phyloP scores from a whole-genome alignment of 306 rosid species.

The Fragaria vesca region DNA sequence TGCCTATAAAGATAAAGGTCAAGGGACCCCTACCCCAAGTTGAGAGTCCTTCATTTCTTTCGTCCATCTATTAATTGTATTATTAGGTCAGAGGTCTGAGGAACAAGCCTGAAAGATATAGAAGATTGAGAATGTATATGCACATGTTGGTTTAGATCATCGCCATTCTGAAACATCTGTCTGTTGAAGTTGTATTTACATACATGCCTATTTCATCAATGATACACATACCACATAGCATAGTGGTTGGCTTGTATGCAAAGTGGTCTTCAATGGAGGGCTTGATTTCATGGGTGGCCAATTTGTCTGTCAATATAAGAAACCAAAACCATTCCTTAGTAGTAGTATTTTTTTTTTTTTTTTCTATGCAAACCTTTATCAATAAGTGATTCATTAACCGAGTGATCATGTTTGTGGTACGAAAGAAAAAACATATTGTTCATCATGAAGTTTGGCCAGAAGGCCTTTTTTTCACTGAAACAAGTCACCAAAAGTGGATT shows the following conservation, averaged over 20 bases:
- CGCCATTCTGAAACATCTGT: background rate
- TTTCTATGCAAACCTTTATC: too few species aligned
- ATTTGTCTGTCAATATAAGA: background rate
- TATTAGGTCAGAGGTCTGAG: background rate
- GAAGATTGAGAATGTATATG: background rate
- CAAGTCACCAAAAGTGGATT: too few species aligned
- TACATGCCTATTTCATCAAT: background rate
- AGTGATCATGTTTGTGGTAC: too few species aligned
- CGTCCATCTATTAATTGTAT: background rate
- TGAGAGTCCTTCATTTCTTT: constrained; percentile 26
- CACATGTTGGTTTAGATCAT: background rate
- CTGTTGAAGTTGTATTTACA: background rate
- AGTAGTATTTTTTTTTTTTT: too few species aligned
- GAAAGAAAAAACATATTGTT: too few species aligned
- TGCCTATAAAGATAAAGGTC: constrained; percentile 37
- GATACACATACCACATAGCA: background rate
- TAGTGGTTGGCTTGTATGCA: background rate
- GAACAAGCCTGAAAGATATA: background rate
- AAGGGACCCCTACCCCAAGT: constrained; percentile 49
- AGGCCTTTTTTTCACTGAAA: too few species aligned
- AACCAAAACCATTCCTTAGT: background rate
- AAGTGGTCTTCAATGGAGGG: background rate
- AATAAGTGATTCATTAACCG: too few species aligned
- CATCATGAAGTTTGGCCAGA: too few species aligned
- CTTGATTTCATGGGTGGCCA: background rate